Conservation (phyloP, 2,329 filamentous ascomycete genomes). For the Pyricularia grisea region DNA sequence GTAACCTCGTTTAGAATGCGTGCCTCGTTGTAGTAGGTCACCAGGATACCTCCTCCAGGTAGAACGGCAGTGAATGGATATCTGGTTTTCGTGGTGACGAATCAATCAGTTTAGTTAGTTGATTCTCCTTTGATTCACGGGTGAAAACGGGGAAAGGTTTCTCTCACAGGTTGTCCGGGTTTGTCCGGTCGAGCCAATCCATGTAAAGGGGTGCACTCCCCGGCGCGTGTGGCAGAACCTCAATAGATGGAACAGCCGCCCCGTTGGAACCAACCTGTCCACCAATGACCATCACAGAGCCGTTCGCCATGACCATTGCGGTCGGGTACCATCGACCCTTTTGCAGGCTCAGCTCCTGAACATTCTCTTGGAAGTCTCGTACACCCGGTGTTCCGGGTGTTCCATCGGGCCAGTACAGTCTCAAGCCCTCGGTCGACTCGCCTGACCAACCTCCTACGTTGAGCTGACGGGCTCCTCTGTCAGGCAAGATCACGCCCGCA, state of each 20-base stretch:
- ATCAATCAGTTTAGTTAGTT: too few species aligned
- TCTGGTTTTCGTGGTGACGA: background rate
- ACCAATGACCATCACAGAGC: constrained; percentile 44
- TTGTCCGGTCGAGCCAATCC: constrained; percentile 43
- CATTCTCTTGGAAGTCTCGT: constrained; percentile 47
- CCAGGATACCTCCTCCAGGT: constrained; percentile 43
- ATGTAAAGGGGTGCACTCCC: constrained; percentile 31
- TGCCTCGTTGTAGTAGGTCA: constrained; percentile 51
- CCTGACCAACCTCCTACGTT: constrained; percentile 49
- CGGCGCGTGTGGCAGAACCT: constrained; percentile 37
- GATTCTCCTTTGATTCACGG: background rate
- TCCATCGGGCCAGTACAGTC: constrained; percentile 47
- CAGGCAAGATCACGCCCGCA: constrained; percentile 45
- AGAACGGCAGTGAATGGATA: constrained; percentile 47
- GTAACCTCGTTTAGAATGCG: constrained; percentile 42
- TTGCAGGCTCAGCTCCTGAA: constrained; percentile 33
- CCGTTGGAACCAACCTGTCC: constrained; percentile 44
- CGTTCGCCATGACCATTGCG: constrained; percentile 43
- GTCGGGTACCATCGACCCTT: constrained; percentile 45
- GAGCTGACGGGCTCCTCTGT: constrained; percentile 47
- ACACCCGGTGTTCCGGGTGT: constrained; percentile 33
- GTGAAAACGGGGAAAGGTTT: background rate
- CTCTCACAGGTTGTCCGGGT: constrained; percentile 41
- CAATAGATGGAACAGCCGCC: constrained; percentile 38
- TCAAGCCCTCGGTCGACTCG: constrained; percentile 42